phyloP scores from a whole-genome alignment of 2,329 filamentous ascomycete genomes.

The Neoascochyta sp. region DNA sequence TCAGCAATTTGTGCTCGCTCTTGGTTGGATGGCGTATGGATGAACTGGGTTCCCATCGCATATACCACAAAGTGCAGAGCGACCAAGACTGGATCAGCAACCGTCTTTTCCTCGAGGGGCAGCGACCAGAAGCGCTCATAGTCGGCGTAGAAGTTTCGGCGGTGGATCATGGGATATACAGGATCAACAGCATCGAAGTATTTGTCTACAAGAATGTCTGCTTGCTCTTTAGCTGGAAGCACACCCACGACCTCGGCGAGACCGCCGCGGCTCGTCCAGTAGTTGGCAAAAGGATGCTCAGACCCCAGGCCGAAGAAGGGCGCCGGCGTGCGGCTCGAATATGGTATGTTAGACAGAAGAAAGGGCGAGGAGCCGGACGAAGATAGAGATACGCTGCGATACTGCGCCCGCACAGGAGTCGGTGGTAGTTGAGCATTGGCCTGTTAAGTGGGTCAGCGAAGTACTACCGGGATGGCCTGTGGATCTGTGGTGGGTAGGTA shows the following conservation, averaged over 20 bases:
- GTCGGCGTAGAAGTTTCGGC: slow-evolving; percentile 70
- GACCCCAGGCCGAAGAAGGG: slow-evolving; percentile 79
- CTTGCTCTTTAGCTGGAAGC: slow-evolving; percentile 70
- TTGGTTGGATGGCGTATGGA: slow-evolving; percentile 53
- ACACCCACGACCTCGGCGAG: slow-evolving; percentile 71
- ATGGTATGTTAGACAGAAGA: slow-evolving; percentile 69
- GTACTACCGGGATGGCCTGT: slow-evolving; percentile 1
- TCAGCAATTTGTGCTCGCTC: slow-evolving; percentile 73
- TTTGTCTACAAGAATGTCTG: slow-evolving; percentile 61
- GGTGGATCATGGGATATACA: slow-evolving; percentile 76
- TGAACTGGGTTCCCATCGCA: slow-evolving; percentile 74
- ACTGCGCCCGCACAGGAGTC: slow-evolving; percentile 25
- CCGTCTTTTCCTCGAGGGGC: slow-evolving; percentile 53
- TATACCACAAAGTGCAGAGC: slow-evolving; percentile 74
- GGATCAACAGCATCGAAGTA: slow-evolving; percentile 66
- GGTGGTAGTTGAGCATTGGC: slow-evolving; percentile 23
- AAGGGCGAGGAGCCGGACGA: slow-evolving; percentile 46
- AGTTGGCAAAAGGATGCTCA: slow-evolving; percentile 77
- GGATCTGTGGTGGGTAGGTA: slow-evolving; percentile 1
- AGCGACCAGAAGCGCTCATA: slow-evolving; percentile 76
- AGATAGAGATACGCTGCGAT: slow-evolving; percentile 35
- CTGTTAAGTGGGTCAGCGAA: slow-evolving; percentile 16
- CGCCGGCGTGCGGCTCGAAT: slow-evolving; percentile 65
- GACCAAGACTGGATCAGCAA: slow-evolving; percentile 64
- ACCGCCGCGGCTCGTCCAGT: slow-evolving; percentile 77